phyloP scores from a whole-genome alignment of 495 filamentous ascomycete genomes.

The Aspergillus taichungensis region DNA sequence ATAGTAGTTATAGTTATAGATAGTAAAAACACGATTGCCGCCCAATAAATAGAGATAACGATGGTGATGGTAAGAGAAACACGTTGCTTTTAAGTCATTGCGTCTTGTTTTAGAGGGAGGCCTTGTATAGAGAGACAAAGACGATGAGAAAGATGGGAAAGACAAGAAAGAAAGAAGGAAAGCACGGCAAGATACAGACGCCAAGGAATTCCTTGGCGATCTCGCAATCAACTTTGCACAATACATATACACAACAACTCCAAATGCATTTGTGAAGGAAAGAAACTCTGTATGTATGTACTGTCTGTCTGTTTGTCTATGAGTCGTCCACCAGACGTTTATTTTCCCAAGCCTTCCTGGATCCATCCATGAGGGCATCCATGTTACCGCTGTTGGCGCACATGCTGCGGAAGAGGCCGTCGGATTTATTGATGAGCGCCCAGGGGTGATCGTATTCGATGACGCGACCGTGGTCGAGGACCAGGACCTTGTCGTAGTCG shows the following conservation, averaged over 20 bases:
- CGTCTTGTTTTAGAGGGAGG: too few species aligned
- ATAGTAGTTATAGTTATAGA: too few species aligned
- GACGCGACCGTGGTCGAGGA: conserved; percentile 82
- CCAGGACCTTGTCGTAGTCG: conserved; percentile 97
- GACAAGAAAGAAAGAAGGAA: not conserved
- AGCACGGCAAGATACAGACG: not conserved
- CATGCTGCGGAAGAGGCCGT: conserved; percentile 77
- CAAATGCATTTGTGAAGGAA: not conserved
- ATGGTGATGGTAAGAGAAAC: not conserved
- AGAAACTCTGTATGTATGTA: not conserved
- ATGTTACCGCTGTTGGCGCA: conserved; percentile 92
- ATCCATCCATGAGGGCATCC: conserved; percentile 58
- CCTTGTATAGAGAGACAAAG: too few species aligned
- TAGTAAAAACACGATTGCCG: too few species aligned
- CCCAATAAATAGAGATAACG: not conserved
- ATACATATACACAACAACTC: too few species aligned
- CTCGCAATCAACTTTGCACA: too few species aligned
- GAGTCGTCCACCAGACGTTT: conserved; percentile 46
- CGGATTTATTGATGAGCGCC: conserved; percentile 59
- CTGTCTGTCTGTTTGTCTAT: conserved; percentile 6
- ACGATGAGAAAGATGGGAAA: not conserved
- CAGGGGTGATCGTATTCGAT: conserved; percentile 86
- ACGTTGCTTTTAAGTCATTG: not conserved
- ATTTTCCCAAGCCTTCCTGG: conserved; percentile 61
- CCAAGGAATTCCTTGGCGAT: too few species aligned